phyloP scores from a whole-genome alignment of 441 rosid genomes.

The Manihot esculenta region DNA sequence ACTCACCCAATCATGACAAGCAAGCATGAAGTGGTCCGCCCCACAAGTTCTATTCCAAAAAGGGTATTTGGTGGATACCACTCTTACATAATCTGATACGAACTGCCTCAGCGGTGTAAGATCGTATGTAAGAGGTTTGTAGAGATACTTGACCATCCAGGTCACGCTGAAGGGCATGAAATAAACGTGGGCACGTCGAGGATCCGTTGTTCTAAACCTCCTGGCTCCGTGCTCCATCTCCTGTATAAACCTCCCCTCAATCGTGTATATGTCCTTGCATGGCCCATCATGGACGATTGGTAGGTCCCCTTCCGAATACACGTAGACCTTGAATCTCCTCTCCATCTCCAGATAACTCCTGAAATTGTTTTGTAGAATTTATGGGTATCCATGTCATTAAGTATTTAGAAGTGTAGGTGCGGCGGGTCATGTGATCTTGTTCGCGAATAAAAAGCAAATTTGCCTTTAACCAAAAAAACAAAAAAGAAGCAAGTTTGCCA shows the following conservation, averaged over 20 bases:
- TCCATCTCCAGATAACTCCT: constrained; percentile 93
- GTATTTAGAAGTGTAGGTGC: not conserved
- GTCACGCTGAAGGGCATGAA: constrained; percentile 90
- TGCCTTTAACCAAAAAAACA: too few species aligned
- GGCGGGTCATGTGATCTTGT: not conserved
- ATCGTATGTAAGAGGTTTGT: constrained; percentile 39
- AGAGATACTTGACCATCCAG: constrained; percentile 69
- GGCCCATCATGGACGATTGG: constrained; percentile 89
- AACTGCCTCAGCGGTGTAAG: constrained; percentile 46
- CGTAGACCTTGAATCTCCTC: constrained; percentile 80
- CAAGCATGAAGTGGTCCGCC: constrained; percentile 85
- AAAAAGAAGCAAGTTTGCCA: not conserved
- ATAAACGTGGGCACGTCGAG: constrained; percentile 64
- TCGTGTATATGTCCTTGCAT: constrained; percentile 73
- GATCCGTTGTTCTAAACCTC: constrained; percentile 56
- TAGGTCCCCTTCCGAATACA: constrained; percentile 83
- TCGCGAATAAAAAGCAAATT: not conserved
- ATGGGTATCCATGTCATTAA: not conserved
- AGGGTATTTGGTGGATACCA: constrained; percentile 60
- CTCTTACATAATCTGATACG: constrained; percentile 64
- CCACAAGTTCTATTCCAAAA: constrained; percentile 65
- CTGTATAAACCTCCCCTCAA: constrained; percentile 84
- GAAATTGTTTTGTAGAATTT: constrained; percentile 4
- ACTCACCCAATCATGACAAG: constrained; percentile 96
- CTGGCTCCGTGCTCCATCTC: constrained; percentile 61